phyloP scores from a whole-genome alignment of 768 basidiomycete genomes.

The Tylopilus subfusipes region DNA sequence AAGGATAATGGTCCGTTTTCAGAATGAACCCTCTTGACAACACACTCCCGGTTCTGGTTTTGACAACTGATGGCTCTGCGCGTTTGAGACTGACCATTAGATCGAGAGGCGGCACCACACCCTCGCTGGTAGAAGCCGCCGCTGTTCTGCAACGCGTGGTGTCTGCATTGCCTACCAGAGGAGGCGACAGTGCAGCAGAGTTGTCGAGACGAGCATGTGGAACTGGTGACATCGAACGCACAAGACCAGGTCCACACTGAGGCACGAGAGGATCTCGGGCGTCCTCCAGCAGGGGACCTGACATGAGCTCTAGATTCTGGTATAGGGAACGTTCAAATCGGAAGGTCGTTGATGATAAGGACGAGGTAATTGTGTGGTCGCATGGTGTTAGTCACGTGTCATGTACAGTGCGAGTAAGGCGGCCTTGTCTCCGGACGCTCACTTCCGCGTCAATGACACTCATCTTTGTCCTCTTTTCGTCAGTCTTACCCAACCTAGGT shows the following conservation, averaged over 20 bases:
- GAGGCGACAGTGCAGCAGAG: conserved; percentile 3
- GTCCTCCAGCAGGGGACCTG: neutral
- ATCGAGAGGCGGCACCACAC: conserved; percentile 43
- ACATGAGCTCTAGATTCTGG: neutral
- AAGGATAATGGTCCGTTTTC: conserved; percentile 89
- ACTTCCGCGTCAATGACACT: too few species aligned
- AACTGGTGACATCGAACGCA: neutral
- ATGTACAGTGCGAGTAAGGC: too few species aligned
- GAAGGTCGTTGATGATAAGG: neutral
- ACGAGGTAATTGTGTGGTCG: too few species aligned
- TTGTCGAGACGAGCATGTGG: conserved; percentile 8
- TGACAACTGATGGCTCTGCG: conserved; percentile 72
- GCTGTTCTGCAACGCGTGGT: conserved; percentile 1
- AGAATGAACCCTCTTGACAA: conserved; percentile 86
- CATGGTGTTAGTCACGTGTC: neutral
- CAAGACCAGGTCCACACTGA: neutral
- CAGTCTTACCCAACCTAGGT: too few species aligned
- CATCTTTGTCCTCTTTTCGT: too few species aligned
- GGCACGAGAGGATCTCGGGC: neutral
- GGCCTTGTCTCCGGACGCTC: too few species aligned
- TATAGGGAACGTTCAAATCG: neutral
- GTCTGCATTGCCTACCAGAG: conserved; percentile 3
- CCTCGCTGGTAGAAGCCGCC: conserved; percentile 2
- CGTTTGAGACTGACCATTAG: conserved; percentile 60
- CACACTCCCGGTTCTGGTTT: conserved; percentile 79